phyloP scores from a whole-genome alignment of 192 early-diverging fungal genomes.

The Gamsiella multidivaricata region DNA sequence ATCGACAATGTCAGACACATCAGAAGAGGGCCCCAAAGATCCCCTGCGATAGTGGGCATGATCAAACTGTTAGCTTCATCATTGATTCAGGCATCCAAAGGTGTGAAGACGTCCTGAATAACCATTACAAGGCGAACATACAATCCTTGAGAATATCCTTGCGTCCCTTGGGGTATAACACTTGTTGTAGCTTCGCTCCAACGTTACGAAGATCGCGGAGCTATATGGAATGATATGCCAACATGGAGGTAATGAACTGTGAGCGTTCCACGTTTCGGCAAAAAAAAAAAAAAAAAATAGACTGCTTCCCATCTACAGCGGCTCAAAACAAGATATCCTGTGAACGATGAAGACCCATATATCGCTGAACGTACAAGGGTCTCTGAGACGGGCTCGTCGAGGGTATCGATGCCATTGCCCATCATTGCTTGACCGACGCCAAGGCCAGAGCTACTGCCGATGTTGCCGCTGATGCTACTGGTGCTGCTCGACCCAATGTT shows the following conservation, averaged over 20 bases:
- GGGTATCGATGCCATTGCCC: constrained; percentile 69
- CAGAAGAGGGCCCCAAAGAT: constrained; percentile 96
- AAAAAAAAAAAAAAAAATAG: constrained; percentile 2
- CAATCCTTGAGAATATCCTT: constrained; percentile 81
- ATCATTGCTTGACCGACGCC: constrained; percentile 52
- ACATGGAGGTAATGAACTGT: neutral
- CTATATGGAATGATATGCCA: constrained; percentile 57
- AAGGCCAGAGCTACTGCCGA: constrained; percentile 23
- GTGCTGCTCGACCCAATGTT: constrained; percentile 44
- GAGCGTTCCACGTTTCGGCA: neutral
- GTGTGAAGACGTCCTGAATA: no score
- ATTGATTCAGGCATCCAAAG: constrained; percentile 1
- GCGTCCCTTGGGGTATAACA: constrained; percentile 72
- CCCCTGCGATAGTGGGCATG: constrained; percentile 76
- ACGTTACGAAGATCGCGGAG: constrained; percentile 79
- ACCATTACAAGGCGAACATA: no score
- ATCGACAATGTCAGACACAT: constrained; percentile 92
- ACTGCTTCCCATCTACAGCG: neutral
- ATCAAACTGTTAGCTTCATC: constrained; percentile 9
- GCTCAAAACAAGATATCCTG: neutral
- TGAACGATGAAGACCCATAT: neutral
- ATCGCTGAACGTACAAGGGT: constrained; percentile 77
- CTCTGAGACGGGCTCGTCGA: constrained; percentile 94
- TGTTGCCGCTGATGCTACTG: constrained; percentile 16
- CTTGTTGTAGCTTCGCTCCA: constrained; percentile 77